Base-by-base conservation (phyloP, 208 protist species). In the Trichomonas vaginalis region DNA sequence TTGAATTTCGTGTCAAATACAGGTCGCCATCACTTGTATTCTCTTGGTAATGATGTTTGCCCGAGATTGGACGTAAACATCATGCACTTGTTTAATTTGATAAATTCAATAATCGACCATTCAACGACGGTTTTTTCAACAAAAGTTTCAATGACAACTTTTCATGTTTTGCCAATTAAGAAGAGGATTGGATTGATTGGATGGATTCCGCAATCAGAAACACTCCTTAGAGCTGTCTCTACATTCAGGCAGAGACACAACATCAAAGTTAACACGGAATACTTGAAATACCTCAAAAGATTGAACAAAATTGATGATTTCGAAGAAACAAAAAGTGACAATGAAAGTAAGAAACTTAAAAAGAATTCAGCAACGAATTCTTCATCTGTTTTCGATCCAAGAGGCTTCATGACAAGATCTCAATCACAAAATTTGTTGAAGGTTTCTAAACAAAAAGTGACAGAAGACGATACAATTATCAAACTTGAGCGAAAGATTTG, bases 41-140 rank as follows among this genome's bases (percentile, higher is more conserved):
- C 40, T 17, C 40, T 95, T 3, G 40, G 40, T 0, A 23, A 14
- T n/a, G 12, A 79, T 14, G 92, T 39, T 32, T 37, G 82, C 37
- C 35, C 51, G 35, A 49, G 92, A n/a, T 35, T 80, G 0, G 92
- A 95, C 47, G 92, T 79, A 35, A 14, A 49, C 39, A 49, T 95
- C 9, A 95, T 95, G 92, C 92, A 95, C 46, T 70, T 95, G 0
- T 95, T 95, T 27, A 32, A 35, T 80, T 49, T 95, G 1, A 49
- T 95, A 1, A 95, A 95, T 35, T 35, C 23, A 35, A 45, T 95
- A 6, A 45, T 80, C 10, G 10, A 23, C 2, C 92, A 95, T 15
- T 51, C 45, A 14, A 35, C 0, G 17, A 92, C 27, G 4, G 21
- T 45, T 35, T 45, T 92, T 0, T 48, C 42, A 39, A 35, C 39